A percentile compares a stretch with the other conserved stretches of the same genome.
Conservation (phyloP, 1,284 basidiomycete species). For the Singerocomus inundabilis region DNA sequence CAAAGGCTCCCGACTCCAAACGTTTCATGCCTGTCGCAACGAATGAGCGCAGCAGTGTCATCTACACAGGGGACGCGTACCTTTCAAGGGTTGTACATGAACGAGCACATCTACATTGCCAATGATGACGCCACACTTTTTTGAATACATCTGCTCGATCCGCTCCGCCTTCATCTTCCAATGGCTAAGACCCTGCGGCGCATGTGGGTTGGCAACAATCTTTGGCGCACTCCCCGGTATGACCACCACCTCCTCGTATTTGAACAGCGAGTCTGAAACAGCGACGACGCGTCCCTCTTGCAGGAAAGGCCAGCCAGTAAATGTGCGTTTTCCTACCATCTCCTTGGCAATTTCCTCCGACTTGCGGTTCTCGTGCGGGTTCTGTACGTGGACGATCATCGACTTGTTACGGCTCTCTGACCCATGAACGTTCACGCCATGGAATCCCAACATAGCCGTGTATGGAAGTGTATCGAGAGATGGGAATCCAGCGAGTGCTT, state of each 20-base stretch:
- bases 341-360: slow-evolving; percentile 72
- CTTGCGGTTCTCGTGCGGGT: slow-evolving; percentile 67
- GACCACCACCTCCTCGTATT: slow-evolving; percentile 72
- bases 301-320: slow-evolving; percentile 92
- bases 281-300: slow-evolving; percentile 88
- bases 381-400: slow-evolving; percentile 86
- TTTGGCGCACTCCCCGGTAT: slow-evolving; percentile 53
- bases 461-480: slow-evolving; percentile 89
- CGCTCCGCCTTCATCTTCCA: slow-evolving; percentile 81
- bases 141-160: slow-evolving; percentile 86
- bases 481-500: slow-evolving; percentile 94
- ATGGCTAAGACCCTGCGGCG: slow-evolving; percentile 57
- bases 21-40: slow-evolving; percentile 74
- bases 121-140: slow-evolving; percentile 84
- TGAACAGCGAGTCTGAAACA: slow-evolving; percentile 86
- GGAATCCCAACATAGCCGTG: slow-evolving; percentile 73
- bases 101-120: slow-evolving; percentile 79
- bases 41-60: neutral
- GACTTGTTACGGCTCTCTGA: slow-evolving; percentile 88
- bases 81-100: slow-evolving; percentile 86
- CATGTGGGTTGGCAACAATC: slow-evolving; percentile 73
- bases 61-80: slow-evolving; percentile 39
- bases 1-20: slow-evolving; percentile 83
- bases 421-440: slow-evolving; percentile 94
- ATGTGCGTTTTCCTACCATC: slow-evolving; percentile 78